Conservation (phyloP, 768 basidiomycete genomes). For the Chalciporus sphaerocephalus region DNA sequence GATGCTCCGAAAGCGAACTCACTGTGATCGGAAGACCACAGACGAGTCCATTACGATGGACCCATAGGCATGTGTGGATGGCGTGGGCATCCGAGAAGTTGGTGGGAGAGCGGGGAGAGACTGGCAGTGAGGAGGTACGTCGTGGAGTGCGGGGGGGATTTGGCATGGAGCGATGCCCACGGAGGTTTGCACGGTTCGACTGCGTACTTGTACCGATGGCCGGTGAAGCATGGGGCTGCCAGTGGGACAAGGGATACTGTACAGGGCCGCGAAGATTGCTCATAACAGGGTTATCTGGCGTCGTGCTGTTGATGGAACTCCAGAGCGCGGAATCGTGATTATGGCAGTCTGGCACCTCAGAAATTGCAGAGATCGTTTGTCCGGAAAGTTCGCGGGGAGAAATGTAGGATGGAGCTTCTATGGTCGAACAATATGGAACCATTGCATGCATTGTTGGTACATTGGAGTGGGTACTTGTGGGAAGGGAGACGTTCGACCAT, state of each 20-base stretch:
- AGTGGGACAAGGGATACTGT: background rate
- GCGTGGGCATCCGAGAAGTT: background rate
- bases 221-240: background rate
- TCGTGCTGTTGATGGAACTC: too few species aligned
- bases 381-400: too few species aligned
- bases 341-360: too few species aligned
- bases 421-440: background rate
- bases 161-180: background rate
- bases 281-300: too few species aligned
- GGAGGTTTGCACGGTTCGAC: background rate
- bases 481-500: background rate
- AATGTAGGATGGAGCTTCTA: background rate
- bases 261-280: too few species aligned
- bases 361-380: too few species aligned
- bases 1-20: constrained; percentile 4
- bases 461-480: background rate
- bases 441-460: background rate
- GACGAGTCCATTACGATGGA: background rate
- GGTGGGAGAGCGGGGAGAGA: background rate
- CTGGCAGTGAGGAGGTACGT: constrained; percentile 2
- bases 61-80: constrained; percentile 10
- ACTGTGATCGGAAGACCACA: constrained; percentile 2
- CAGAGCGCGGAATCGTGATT: too few species aligned
- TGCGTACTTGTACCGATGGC: background rate
- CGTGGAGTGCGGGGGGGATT: background rate